phyloP scores from a whole-genome alignment of 345 rosid species.

The Eucalyptus regnans region DNA sequence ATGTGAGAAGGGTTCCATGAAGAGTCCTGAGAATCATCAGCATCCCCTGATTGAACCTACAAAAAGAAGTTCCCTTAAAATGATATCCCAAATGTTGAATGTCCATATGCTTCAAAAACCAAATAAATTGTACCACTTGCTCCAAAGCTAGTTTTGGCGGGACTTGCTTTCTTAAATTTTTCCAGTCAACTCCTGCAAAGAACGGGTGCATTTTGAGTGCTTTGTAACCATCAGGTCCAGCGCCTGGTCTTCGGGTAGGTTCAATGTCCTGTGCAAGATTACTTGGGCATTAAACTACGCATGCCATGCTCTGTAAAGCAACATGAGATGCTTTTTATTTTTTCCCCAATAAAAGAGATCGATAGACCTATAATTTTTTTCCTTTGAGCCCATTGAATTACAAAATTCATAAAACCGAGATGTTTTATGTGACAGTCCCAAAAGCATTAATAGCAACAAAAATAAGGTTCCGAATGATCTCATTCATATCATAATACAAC shows the following conservation, averaged over 20 bases:
- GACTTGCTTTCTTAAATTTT: constrained; percentile 49
- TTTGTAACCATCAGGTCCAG: constrained; percentile 80
- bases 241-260: constrained; percentile 89
- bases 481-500: neutral
- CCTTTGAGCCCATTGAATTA: neutral
- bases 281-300: neutral
- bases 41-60: constrained; percentile 47
- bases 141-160: constrained; percentile 82
- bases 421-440: neutral
- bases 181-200: constrained; percentile 85
- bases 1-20: constrained; percentile 71
- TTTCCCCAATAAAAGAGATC: neutral
- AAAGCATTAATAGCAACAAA: neutral
- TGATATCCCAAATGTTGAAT: neutral
- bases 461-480: neutral
- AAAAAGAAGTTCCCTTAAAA: neutral
- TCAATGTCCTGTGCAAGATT: constrained; percentile 48
- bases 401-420: neutral
- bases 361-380: neutral
- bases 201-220: constrained; percentile 81
- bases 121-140: constrained; percentile 28
- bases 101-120: neutral
- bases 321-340: neutral
- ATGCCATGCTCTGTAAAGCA: neutral
- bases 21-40: constrained; percentile 41